Base-by-base conservation (phyloP, 305 asterid genomes). In the Fraxinus floribunda region DNA sequence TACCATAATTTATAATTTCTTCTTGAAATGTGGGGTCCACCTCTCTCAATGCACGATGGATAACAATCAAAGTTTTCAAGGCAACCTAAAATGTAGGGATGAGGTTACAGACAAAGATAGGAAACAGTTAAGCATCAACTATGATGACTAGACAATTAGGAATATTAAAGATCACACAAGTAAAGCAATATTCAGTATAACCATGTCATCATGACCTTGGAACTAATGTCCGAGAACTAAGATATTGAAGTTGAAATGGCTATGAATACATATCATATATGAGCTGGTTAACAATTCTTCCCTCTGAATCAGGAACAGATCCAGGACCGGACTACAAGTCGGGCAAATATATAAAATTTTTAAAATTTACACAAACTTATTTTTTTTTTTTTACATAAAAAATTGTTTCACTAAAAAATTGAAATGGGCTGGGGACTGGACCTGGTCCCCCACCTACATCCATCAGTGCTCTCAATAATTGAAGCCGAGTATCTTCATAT, bases 21-120 rank as follows among this genome's bases (percentile, higher is more conserved):
- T 97, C 98, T 81, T 93, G 98, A 91, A 97, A 97, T 18, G 98
- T 92, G 46, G 97, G 97, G 87, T 97, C 98, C 77, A 94, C 99
- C 87, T 97, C 99, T 84, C 97, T 86, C 73, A 97, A 84, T 66
- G 99, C 99, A 82, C 99, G 98, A 91, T 97, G 99, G 85, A 97
- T 92, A 79, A 97, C 96, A 39, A 95, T 88, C 89, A 94, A 89
- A 20, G 98, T 94, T 92, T 97, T 97, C 91, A 97, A 84, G 64
- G 99, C 98, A 85, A 97, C 99, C 99, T 97, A 83, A 38, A 74
- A 73, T 82, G 46, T 64, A 22, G 7, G 35, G 73, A 64, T 24
- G 73, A 64, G 34, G 35, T 64, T 24, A 64, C 35, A 64, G 35
- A 64, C 2, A 64, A 64, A 60, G 70, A 60, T 60, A 1, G 13